phyloP scores from a whole-genome alignment of 2,329 filamentous ascomycete genomes.

The Fusarium bulbicola region DNA sequence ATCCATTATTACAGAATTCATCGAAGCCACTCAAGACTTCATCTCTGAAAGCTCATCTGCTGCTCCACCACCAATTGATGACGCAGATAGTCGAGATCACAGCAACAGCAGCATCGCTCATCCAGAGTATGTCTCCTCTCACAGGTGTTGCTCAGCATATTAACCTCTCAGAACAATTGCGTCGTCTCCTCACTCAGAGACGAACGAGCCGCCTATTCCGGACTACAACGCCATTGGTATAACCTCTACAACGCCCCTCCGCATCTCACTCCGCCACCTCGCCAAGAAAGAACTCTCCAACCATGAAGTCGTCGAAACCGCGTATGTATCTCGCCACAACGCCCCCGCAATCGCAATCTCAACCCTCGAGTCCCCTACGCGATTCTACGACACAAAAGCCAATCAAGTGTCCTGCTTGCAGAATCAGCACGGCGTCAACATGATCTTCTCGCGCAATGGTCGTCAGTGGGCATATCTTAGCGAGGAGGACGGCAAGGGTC shows the following conservation, averaged over 20 bases:
- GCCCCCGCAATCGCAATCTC: constrained; percentile 35
- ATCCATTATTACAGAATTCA: constrained; percentile 29
- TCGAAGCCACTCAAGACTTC: constrained; percentile 38
- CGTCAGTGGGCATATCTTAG: constrained; percentile 40
- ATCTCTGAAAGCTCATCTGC: constrained; percentile 36
- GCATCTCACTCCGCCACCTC: constrained; percentile 39
- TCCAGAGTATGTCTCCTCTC: constrained; percentile 8
- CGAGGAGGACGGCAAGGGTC: constrained; percentile 38
- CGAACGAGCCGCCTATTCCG: constrained; percentile 30
- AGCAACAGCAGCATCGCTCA: constrained; percentile 15
- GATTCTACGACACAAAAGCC: constrained; percentile 38
- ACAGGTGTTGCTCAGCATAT: fast-evolving
- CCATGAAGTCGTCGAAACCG: constrained; percentile 37
- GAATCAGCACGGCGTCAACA: constrained; percentile 40
- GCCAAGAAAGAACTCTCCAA: constrained; percentile 40
- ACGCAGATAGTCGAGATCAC: neutral
- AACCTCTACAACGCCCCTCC: constrained; percentile 37
- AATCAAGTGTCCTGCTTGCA: constrained; percentile 31
- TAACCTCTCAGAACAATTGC: constrained; percentile 24
- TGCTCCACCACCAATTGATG: constrained; percentile 9
- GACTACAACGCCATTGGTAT: constrained; percentile 42
- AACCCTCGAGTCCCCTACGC: constrained; percentile 39
- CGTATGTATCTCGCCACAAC: constrained; percentile 31
- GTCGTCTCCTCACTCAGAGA: constrained; percentile 40
- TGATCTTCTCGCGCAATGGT: constrained; percentile 34